A percentile compares a stretch with the other conserved stretches of the same genome.
Evolutionary conservation across 2,329 filamentous ascomycete species (phyloP).

Genomic region (Gnomoniopsis sp.): DNA sequence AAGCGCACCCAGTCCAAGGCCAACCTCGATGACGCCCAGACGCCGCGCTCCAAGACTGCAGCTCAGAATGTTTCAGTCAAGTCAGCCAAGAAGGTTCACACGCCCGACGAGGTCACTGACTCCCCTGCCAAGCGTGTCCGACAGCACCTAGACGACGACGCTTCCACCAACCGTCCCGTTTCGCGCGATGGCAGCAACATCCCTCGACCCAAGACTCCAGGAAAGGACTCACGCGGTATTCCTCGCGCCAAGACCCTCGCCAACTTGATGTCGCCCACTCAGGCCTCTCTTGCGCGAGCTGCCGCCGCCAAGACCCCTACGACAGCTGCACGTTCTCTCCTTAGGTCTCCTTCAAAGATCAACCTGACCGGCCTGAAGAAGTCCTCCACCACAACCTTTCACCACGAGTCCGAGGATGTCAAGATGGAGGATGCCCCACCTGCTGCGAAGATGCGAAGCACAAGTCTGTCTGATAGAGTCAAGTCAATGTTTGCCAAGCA

Average conservation of each 20-base stretch:
- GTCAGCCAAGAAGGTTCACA: constrained; percentile 26
- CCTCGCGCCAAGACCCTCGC: constrained; percentile 46
- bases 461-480: constrained; percentile 51
- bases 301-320: constrained; percentile 49
- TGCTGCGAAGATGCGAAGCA: constrained; percentile 38
- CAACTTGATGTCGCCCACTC: constrained; percentile 73
- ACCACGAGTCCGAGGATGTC: constrained; percentile 28
- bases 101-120: constrained; percentile 28
- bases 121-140: constrained; percentile 68
- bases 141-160: constrained; percentile 64
- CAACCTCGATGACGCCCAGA: constrained; percentile 59
- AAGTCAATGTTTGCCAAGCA: constrained; percentile 54
- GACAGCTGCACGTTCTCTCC: constrained; percentile 39
- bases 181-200: constrained; percentile 51
- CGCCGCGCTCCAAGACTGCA: constrained; percentile 39
- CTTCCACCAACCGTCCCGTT: constrained; percentile 59
- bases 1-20: constrained; percentile 51
- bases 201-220: constrained; percentile 44
- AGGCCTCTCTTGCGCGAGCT: constrained; percentile 65
- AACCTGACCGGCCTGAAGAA: constrained; percentile 41
- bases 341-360: constrained; percentile 53
- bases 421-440: constrained; percentile 30
- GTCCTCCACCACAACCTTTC: constrained; percentile 51
- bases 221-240: constrained; percentile 35
- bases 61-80: constrained; percentile 29